These are phyloP conservation scores for Colletotrichum sp. DNA, from an alignment of 2,329 filamentous ascomycete species.

Conservation along the genomic window DNA sequence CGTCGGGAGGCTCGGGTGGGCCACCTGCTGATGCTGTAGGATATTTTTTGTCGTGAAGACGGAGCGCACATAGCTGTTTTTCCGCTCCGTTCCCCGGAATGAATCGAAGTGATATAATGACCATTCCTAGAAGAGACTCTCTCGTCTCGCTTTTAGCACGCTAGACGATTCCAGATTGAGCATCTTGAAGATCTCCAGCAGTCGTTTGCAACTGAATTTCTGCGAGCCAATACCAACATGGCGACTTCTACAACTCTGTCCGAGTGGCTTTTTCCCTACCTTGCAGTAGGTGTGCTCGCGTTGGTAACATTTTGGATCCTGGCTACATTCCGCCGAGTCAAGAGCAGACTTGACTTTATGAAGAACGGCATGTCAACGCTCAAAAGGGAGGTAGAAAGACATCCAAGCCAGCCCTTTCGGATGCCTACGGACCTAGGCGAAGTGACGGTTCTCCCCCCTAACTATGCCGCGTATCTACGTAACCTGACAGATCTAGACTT, in stretches of 20 bases:
- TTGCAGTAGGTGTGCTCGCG: not conserved
- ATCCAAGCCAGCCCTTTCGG: not conserved
- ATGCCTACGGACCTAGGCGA: not conserved
- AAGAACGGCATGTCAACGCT: not conserved
- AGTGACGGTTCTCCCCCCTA: not conserved
- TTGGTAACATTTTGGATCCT: fast-evolving
- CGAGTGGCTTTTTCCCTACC: not conserved
- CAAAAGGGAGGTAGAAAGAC: not conserved
- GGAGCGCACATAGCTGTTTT: fast-evolving
- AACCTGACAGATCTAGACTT: not conserved
- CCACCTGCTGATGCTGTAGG: not conserved
- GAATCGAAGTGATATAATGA: not conserved
- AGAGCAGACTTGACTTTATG: not conserved
- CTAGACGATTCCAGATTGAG: fast-evolving
- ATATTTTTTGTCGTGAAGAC: not conserved
- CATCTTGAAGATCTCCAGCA: not conserved
- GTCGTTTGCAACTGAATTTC: not conserved
- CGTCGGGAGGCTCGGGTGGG: not conserved
- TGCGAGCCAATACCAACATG: not conserved
- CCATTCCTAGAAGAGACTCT: fast-evolving
- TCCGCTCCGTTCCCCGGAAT: not conserved
- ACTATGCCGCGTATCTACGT: not conserved
- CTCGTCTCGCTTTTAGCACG: fast-evolving
- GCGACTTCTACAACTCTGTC: not conserved
- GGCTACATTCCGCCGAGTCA: not conserved